phyloP scores from a whole-genome alignment of 345 rosid genomes.

The Dovyalis caffra region DNA sequence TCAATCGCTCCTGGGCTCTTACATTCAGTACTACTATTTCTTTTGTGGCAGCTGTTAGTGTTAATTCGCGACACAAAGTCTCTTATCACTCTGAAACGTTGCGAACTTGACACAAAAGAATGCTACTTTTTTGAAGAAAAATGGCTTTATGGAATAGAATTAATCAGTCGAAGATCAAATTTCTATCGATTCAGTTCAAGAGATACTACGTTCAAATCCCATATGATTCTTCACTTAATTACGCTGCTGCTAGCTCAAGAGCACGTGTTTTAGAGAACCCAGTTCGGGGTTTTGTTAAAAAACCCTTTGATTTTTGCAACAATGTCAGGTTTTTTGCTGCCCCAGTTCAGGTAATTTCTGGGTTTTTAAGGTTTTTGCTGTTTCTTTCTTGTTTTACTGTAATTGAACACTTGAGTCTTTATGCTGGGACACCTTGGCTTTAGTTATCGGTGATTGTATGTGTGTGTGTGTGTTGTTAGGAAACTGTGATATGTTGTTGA shows the following conservation, averaged over 20 bases:
- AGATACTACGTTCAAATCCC: constrained; percentile 30
- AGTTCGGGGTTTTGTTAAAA: constrained; percentile 8
- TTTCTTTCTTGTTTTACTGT: background rate
- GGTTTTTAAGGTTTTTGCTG: background rate
- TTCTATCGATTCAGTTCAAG: constrained; percentile 26
- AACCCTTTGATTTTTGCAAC: constrained; percentile 23
- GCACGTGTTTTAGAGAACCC: constrained; percentile 12
- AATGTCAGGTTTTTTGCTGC: constrained; percentile 51
- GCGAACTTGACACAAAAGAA: too few species aligned
- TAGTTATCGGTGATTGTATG: background rate
- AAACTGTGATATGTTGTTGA: constrained; percentile 4
- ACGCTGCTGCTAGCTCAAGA: constrained; percentile 9
- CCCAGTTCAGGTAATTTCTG: constrained; percentile 39
- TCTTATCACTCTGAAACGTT: too few species aligned
- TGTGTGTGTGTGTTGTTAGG: background rate
- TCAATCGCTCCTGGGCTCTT: too few species aligned
- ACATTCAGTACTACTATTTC: too few species aligned
- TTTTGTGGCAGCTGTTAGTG: too few species aligned
- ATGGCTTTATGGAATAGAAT: constrained; percentile 48
- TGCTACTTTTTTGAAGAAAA: background rate
- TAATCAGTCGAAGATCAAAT: constrained; percentile 33
- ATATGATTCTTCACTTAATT: constrained; percentile 9
- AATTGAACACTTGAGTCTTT: background rate
- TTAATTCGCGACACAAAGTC: too few species aligned
- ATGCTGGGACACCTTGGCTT: too few species aligned